Conservation (phyloP, 2,329 filamentous ascomycete genomes). For the Tolypocladium guangdongense region DNA sequence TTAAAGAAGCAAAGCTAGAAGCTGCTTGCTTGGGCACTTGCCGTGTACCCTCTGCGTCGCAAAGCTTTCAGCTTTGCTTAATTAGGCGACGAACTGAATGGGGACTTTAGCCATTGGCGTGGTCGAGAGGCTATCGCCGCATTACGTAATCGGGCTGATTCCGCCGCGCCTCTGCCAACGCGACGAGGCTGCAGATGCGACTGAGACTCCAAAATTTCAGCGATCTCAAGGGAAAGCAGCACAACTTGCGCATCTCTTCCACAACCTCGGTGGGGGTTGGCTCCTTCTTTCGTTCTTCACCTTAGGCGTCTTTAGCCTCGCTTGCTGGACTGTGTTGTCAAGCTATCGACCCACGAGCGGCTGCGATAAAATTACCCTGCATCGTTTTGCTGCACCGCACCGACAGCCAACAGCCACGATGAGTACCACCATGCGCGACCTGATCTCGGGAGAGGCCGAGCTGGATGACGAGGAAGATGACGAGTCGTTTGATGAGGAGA, state of each 20-base stretch:
- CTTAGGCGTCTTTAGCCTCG: neutral
- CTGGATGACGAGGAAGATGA: slow-evolving; percentile 80
- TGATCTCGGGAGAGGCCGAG: slow-evolving; percentile 79
- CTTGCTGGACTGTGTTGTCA: neutral
- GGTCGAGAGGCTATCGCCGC: neutral
- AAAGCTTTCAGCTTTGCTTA: too few relatives aligned
- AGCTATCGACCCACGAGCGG: neutral
- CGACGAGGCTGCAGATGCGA: slow-evolving; percentile 15
- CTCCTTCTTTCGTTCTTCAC: neutral
- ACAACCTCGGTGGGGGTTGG: neutral
- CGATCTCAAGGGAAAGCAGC: slow-evolving; percentile 6
- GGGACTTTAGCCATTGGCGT: neutral
- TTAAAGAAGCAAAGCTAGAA: too few relatives aligned
- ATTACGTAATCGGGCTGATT: slow-evolving; percentile 3
- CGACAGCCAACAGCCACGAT: slow-evolving; percentile 29
- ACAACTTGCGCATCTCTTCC: slow-evolving; percentile 4
- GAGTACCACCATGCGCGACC: slow-evolving; percentile 56
- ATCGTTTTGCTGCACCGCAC: neutral
- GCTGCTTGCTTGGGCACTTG: too few relatives aligned
- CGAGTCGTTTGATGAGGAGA: slow-evolving; percentile 70
- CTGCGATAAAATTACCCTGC: neutral
- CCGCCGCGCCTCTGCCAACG: slow-evolving; percentile 9
- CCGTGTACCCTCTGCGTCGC: too few relatives aligned
- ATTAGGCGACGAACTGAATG: neutral
- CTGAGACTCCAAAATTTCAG: slow-evolving; percentile 15